Base-by-base conservation (phyloP, 768 basidiomycete species). In the Termitomyces sp. region DNA sequence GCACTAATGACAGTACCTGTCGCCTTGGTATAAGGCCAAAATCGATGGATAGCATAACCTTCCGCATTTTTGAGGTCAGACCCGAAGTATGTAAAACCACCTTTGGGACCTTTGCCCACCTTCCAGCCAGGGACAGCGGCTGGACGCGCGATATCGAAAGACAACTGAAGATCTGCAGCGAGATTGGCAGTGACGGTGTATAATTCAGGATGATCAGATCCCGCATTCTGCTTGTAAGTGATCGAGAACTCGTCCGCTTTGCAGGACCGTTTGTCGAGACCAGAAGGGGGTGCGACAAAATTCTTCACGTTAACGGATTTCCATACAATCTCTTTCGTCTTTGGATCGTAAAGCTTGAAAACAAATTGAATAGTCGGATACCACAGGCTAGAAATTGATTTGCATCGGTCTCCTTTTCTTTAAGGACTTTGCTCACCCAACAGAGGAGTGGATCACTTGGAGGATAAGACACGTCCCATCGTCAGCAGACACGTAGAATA, bases 281-380 rank as follows among this genome's bases (percentile, higher is more conserved):
- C 79, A 27, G 87, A 80, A n/a, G 85, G 85, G 1, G 90, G 83
- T 16, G 84, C 82, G 52, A 80, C 78, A 66, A 94, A 94, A 70
- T 91, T 89, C 66, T 78, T 76, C 39, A 91, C 89, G 57, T 93
- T 94, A 69, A 93, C 67, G 27, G 91, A 93, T 70, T 89, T 91
- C 95, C 95, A 99, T 56, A 75, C 76, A 45, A 72, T 79, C 64
- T 89, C 79, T 55, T 84, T 82, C 19, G 86, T 91, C 59, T 80
- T 78, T 5, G 93, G 86, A 66, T 97, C 82, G 75, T 82, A 87
- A 50, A 89, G 72, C 73, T 94, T 96, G 84, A 86, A 94, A 4
- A 86, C 90, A 70, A 98, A 92, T 71, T 99, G 96, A 64, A 96
- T 86, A 30, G 88, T 91, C 3, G 97, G 94, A 67, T 90, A 95